phyloP scores from a whole-genome alignment of 2,329 filamentous ascomycete species.

The Scedosporium dehoogii region DNA sequence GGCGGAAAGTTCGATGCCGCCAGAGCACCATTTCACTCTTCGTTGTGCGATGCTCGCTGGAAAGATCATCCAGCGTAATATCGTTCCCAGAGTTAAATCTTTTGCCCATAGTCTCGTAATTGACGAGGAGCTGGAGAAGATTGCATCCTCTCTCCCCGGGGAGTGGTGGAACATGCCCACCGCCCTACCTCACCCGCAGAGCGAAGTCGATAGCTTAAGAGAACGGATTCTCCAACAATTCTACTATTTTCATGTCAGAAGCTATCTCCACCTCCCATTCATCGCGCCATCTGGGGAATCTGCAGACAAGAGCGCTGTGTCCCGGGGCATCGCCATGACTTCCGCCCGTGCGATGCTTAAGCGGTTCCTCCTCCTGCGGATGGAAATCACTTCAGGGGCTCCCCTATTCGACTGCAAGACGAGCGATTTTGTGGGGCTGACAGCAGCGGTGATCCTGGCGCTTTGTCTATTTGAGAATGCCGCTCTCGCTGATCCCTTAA shows the following conservation, averaged over 20 bases:
- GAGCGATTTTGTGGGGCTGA: too few relatives aligned
- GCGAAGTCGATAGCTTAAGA: conserved; percentile 19
- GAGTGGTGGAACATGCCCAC: neutral
- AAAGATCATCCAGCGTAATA: conserved; percentile 30
- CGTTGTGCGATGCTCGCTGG: conserved; percentile 25
- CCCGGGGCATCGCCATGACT: too few relatives aligned
- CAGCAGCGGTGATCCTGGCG: too few relatives aligned
- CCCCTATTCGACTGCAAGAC: too few relatives aligned
- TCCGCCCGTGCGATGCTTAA: too few relatives aligned
- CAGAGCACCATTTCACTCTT: conserved; percentile 10
- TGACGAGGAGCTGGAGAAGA: neutral
- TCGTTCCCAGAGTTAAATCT: conserved; percentile 18
- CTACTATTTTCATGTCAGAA: conserved; percentile 30
- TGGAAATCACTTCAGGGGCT: conserved; percentile 10
- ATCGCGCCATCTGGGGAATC: conserved; percentile 14
- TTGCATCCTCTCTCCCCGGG: neutral
- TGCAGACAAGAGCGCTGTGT: too few relatives aligned
- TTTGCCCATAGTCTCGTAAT: neutral
- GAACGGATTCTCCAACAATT: conserved; percentile 29
- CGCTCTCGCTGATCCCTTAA: too few relatives aligned
- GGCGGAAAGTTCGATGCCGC: neutral
- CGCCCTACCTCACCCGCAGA: conserved; percentile 15
- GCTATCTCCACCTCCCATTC: conserved; percentile 30
- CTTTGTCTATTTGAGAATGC: too few relatives aligned
- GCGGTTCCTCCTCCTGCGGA: too few relatives aligned